Evolutionary conservation across 176 grass and related monocot species (phyloP).

Genomic region (Aegilops bicornis): DNA sequence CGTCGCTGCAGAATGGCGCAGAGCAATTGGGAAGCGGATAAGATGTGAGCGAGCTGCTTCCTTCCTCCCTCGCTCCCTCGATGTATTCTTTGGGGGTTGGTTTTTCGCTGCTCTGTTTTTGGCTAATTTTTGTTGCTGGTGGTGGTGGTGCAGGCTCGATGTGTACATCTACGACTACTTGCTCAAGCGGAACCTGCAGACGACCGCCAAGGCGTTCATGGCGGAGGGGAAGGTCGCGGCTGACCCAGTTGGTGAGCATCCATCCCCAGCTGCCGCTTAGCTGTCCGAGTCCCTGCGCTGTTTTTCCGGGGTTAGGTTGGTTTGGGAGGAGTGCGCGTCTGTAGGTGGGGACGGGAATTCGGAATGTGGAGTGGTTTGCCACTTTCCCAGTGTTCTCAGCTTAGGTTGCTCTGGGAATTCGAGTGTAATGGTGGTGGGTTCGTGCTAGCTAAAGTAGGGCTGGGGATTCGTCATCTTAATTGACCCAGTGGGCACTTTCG

Average conservation of each 20-base stretch:
- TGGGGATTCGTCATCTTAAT: not conserved
- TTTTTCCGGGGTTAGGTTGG: not conserved
- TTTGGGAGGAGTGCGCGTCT: not conserved
- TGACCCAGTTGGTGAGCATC: constrained; percentile 89
- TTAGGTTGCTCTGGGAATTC: not conserved
- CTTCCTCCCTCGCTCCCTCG: not conserved
- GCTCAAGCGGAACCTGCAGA: constrained; percentile 86
- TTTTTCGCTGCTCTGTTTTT: not conserved
- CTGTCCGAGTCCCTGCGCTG: not conserved
- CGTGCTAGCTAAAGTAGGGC: not conserved
- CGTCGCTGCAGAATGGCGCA: constrained; percentile 66
- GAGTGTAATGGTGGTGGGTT: not conserved
- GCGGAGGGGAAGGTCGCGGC: constrained; percentile 90
- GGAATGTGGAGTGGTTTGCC: constrained; percentile 21
- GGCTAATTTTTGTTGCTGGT: constrained; percentile 9
- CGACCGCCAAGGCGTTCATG: constrained; percentile 94
- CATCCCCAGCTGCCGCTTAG: not conserved
- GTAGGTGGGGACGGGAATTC: constrained; percentile 1
- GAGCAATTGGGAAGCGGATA: constrained; percentile 99
- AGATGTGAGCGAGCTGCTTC: constrained; percentile 58
- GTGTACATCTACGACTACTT: constrained; percentile 98
- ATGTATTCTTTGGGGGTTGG: not conserved
- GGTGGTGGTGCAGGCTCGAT: constrained; percentile 71
- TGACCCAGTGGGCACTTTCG: not conserved
- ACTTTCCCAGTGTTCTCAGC: not conserved